These are phyloP conservation scores for Phytomonas sp. DNA, from an alignment of 208 protist species.

Conservation along the genomic window DNA sequence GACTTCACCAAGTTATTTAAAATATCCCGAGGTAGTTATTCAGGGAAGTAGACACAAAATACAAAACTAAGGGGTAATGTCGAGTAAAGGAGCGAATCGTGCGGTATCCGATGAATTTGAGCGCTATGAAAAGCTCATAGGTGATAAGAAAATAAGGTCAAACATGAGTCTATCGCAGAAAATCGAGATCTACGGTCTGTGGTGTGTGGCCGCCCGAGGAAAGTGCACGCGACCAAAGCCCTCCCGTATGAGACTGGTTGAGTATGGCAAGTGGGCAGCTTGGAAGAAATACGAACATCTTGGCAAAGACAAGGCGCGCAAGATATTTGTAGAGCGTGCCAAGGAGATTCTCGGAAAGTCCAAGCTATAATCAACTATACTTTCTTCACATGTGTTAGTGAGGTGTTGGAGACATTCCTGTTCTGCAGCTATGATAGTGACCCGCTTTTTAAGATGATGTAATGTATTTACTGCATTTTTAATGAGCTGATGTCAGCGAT, in stretches of 20 bases:
- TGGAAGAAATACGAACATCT: conserved; percentile 75
- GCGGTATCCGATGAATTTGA: conserved; percentile 25
- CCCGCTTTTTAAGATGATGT: conserved; percentile 1
- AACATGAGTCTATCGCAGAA: conserved; percentile 62
- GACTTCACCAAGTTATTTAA: neutral
- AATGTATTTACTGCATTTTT: conserved; percentile 1
- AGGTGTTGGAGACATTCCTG: neutral
- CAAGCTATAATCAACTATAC: conserved; percentile 30
- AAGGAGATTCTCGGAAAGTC: conserved; percentile 38
- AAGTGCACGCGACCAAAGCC: conserved; percentile 50
- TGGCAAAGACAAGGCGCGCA: conserved; percentile 62
- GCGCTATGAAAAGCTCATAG: conserved; percentile 30
- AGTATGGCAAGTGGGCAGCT: conserved; percentile 69
- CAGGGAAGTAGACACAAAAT: neutral
- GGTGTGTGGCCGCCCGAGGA: conserved; percentile 63
- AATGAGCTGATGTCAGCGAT: neutral
- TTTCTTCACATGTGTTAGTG: conserved; percentile 8
- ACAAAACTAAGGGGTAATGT: neutral
- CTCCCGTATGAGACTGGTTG: conserved; percentile 41
- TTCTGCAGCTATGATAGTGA: neutral
- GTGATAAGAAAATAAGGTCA: conserved; percentile 18
- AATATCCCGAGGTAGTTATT: neutral
- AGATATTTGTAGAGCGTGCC: conserved; percentile 54
- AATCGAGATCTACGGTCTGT: conserved; percentile 82
- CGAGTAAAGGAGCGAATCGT: neutral